These are phyloP conservation scores for Ophiostoma fasciatum DNA, from an alignment of 2,329 filamentous ascomycete genomes.

Conservation along the genomic window DNA sequence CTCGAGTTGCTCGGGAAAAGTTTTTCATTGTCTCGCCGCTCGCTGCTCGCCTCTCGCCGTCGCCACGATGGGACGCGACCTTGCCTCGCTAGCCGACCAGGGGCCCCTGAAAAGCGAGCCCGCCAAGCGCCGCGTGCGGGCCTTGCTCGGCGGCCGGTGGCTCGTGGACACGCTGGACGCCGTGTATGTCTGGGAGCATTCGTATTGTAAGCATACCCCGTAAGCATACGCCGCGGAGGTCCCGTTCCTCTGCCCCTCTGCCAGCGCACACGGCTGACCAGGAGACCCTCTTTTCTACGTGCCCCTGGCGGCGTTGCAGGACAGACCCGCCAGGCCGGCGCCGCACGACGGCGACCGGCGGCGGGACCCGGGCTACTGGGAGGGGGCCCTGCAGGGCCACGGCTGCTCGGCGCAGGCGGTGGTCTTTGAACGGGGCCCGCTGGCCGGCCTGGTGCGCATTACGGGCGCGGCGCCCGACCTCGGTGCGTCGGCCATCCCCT, in stretches of 20 bases:
- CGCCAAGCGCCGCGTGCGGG: conserved; percentile 19
- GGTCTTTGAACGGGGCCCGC: conserved; percentile 7
- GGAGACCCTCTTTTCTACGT: conserved; percentile 20
- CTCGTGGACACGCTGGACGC: conserved; percentile 21
- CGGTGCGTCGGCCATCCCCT: no score
- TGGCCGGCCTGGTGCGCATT: conserved; percentile 13
- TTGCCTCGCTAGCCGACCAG: conserved; percentile 14
- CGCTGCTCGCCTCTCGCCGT: no score
- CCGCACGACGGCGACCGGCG: conserved; percentile 1
- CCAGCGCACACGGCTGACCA: neutral
- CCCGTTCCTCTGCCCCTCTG: no score
- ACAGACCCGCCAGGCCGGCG: conserved; percentile 5
- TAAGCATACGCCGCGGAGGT: no score
- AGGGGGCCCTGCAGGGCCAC: conserved; percentile 11
- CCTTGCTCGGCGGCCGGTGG: conserved; percentile 16
- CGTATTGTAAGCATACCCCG: conserved; percentile 14
- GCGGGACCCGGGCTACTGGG: conserved; percentile 12
- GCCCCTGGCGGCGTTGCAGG: conserved; percentile 13
- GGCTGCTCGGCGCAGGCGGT: conserved; percentile 13
- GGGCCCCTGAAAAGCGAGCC: conserved; percentile 19
- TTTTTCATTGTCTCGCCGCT: no score
- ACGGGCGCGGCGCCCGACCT: no score
- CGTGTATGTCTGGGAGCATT: conserved; percentile 22
- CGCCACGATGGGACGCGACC: no score
- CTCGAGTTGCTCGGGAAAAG: conserved; percentile 29